Evolutionary conservation across 257 asterid species (phyloP), one percentile per base, ranked within the genome.

Genomic region (Ilex aquifolium): DNA sequence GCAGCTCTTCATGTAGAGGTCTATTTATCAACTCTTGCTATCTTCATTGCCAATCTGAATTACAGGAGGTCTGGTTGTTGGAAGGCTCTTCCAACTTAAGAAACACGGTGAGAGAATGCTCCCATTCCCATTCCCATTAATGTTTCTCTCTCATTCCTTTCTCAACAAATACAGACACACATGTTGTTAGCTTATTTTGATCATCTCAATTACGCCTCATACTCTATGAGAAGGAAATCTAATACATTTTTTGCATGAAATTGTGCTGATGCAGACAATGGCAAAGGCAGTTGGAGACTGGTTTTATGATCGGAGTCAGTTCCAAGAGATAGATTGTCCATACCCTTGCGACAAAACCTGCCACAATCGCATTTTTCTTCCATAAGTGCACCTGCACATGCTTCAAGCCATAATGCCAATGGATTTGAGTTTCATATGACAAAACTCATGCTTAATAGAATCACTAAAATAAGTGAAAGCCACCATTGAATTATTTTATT

Each of bases 321-420:
- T 90, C 72, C 92, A 82, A 66, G 76, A 65, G 86, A 86, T 80
- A 5, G 96, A 85, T 60, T 90, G 97, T 58, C 85, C 96, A 32
- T 90, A 83, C 52, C 97, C 97, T 31, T 90, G 97, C 56, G 97
- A 90, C 75, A 82, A 70, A 72, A 85, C 96, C 51, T 90, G 96
- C 73, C 93, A 80, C 73, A 92, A 85, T 67, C 89, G 88, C 1
- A 64, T 77, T 70, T 90, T 87, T 56, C 86, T 83, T 40, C 54
- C 76, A 1, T 56, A 75, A 6, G 85, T 73, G 15, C 69, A 68
- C 40, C 27, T 21, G 27, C 27, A 21, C 27, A 21, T 21, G 27
- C 27, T 21, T 21, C 27, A 21, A 21, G 27, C 1, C 27, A 21
- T 21, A 21, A 21, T 21, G 27, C 27, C 70, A 36, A 36, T 36